Evolutionary conservation across 2,329 filamentous ascomycete genomes (phyloP).

Genomic region (Monilinia fructigena): DNA sequence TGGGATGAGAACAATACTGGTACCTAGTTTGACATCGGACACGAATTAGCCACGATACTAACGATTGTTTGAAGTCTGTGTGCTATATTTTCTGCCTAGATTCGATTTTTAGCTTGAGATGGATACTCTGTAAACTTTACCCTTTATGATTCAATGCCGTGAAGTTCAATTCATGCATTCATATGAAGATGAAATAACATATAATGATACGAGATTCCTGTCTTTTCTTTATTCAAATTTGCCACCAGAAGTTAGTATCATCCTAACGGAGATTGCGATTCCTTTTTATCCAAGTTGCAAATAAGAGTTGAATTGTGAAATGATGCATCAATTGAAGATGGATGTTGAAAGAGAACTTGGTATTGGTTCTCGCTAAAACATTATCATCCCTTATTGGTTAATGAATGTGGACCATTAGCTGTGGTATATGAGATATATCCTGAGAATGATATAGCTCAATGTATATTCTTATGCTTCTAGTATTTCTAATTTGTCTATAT

Average conservation of each 20-base stretch:
- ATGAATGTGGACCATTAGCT: neutral
- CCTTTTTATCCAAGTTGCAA: neutral
- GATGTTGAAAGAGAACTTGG: neutral
- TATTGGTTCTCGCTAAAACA: conserved; percentile 13
- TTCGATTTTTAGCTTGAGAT: neutral
- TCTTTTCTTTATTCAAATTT: neutral
- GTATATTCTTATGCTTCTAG: conserved; percentile 8
- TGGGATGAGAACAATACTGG: neutral
- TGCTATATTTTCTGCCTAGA: conserved; percentile 6
- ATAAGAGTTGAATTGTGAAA: neutral
- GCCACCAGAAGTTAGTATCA: neutral
- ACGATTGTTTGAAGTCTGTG: neutral
- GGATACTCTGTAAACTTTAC: too few relatives aligned
- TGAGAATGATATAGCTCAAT: neutral
- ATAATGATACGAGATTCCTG: conserved; percentile 7
- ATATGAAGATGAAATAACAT: conserved; percentile 17
- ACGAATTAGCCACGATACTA: neutral
- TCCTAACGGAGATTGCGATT: conserved; percentile 16
- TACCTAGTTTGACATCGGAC: neutral
- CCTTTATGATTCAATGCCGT: neutral
- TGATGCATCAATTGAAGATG: conserved; percentile 8
- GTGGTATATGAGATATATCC: conserved; percentile 3
- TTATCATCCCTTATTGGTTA: neutral
- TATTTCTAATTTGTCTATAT: neutral
- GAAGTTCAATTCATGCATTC: conserved; percentile 14